Percentiles rank a stretch among this genome's conserved stretches.
These are phyloP conservation scores for Saturnispora gosingensis DNA, from an alignment of 805 yeast genomes.

Conservation along the genomic window DNA sequence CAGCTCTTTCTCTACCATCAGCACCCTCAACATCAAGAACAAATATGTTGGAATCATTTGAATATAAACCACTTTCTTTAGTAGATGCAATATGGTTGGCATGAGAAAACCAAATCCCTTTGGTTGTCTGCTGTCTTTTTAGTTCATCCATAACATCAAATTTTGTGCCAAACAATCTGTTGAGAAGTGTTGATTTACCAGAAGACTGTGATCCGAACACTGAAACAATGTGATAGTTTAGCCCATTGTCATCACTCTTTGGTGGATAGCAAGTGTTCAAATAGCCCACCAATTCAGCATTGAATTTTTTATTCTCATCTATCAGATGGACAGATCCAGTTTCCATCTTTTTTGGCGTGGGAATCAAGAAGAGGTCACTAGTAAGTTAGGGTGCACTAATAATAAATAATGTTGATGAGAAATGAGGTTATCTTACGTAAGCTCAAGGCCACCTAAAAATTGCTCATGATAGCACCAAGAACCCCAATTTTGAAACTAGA, in stretches of 20 bases:
- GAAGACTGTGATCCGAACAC: conserved; percentile 97
- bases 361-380: too few species aligned
- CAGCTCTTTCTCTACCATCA: conserved; percentile 96
- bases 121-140: conserved; percentile 82
- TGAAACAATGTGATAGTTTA: conserved; percentile 80
- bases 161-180: conserved; percentile 72
- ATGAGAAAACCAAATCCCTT: conserved; percentile 71
- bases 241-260: conserved; percentile 37
- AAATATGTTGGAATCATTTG: conserved; percentile 35
- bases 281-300: conserved; percentile 25
- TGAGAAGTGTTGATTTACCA: conserved; percentile 89
- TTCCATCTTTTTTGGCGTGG: neutral
- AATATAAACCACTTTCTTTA: conserved; percentile 3
- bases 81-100: conserved; percentile 33
- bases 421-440: neutral
- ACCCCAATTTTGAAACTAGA: neutral
- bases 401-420: neutral
- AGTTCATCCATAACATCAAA: conserved; percentile 92
- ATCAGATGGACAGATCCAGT: conserved; percentile 41
- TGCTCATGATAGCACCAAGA: neutral
- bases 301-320: conserved; percentile 51
- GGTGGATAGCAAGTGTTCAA: conserved; percentile 22
- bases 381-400: neutral
- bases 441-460: neutral
- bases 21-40: conserved; percentile 99